phyloP scores from a whole-genome alignment of 2,329 filamentous ascomycete genomes.

The Botrytis elliptica region DNA sequence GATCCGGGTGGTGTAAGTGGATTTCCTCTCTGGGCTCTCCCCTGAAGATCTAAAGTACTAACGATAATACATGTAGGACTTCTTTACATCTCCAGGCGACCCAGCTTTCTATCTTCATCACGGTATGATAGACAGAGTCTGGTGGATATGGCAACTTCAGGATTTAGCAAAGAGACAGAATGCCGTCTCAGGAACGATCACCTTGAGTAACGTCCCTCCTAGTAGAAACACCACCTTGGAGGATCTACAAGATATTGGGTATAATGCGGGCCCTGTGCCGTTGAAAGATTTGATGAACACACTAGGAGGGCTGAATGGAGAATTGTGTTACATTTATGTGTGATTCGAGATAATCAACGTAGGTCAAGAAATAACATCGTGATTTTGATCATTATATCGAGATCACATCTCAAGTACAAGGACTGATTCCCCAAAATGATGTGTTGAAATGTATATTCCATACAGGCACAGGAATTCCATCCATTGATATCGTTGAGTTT shows the following conservation, averaged over 20 bases:
- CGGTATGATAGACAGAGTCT: slow-evolving; percentile 46
- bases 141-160: slow-evolving; percentile 50
- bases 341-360: slow-evolving; percentile 23
- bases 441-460: background rate
- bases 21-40: background rate
- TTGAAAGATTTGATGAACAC: slow-evolving; percentile 44
- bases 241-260: slow-evolving; percentile 36
- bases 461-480: background rate
- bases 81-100: slow-evolving; percentile 45
- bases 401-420: background rate
- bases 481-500: background rate
- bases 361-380: background rate
- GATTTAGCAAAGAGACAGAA: slow-evolving; percentile 40
- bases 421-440: background rate
- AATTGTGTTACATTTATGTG: slow-evolving; percentile 47
- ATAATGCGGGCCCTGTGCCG: slow-evolving; percentile 28
- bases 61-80: slow-evolving; percentile 35
- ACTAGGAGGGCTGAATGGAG: slow-evolving; percentile 40
- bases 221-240: slow-evolving; percentile 45
- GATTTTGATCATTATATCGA: background rate
- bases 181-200: slow-evolving; percentile 41
- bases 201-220: slow-evolving; percentile 42
- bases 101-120: slow-evolving; percentile 49
- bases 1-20: slow-evolving; percentile 44
- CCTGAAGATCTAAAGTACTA: background rate